These are phyloP conservation scores for Pistacia vera DNA, from an alignment of 345 rosid genomes.

Conservation along the genomic window DNA sequence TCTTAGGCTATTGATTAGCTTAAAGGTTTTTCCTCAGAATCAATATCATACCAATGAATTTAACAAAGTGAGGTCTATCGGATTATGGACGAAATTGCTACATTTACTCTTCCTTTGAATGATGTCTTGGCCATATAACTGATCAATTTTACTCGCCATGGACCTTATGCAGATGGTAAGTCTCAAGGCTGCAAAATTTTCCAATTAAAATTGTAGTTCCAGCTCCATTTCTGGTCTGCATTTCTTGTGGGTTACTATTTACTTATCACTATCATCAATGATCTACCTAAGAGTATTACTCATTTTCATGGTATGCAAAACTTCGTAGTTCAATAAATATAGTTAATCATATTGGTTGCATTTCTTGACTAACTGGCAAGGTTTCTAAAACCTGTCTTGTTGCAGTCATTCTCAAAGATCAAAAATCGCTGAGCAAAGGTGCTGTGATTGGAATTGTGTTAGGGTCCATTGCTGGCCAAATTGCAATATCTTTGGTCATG, in stretches of 20 bases:
- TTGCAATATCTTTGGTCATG: slow-evolving; percentile 21
- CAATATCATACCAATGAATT: slow-evolving; percentile 22
- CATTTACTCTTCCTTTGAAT: slow-evolving; percentile 20
- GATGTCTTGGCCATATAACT: slow-evolving; percentile 62
- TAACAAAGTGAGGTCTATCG: slow-evolving; percentile 38
- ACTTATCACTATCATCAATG: too few species aligned
- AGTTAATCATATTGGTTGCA: too few species aligned
- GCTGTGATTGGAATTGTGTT: slow-evolving; percentile 25
- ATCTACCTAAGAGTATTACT: too few species aligned
- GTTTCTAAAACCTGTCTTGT: neutral
- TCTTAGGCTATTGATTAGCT: slow-evolving; percentile 39
- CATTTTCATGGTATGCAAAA: too few species aligned
- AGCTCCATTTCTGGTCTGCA: neutral
- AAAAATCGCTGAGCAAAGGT: slow-evolving; percentile 28
- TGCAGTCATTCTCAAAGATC: slow-evolving; percentile 17
- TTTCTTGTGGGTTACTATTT: neutral
- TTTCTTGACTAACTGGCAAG: neutral
- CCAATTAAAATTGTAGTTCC: neutral
- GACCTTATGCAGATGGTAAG: slow-evolving; percentile 46
- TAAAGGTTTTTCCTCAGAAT: slow-evolving; percentile 49
- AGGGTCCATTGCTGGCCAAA: slow-evolving; percentile 21
- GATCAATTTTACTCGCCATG: slow-evolving; percentile 32
- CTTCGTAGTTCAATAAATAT: too few species aligned
- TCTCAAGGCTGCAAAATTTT: slow-evolving; percentile 9
- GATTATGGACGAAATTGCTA: slow-evolving; percentile 35